These are phyloP conservation scores for Scheffersomyces ergatensis DNA, from an alignment of 805 yeast species.

Conservation along the genomic window DNA sequence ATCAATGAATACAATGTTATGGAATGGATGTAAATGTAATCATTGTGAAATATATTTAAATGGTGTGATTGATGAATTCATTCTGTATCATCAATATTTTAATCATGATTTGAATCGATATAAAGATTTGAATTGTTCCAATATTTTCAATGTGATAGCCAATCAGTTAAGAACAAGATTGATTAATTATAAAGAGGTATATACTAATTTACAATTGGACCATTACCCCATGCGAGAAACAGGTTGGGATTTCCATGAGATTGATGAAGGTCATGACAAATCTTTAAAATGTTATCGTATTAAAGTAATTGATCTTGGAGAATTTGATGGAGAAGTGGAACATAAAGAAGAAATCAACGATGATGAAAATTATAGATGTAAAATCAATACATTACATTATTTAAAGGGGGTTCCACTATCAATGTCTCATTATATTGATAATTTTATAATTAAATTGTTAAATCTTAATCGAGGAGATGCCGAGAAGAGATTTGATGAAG, in stretches of 20 bases:
- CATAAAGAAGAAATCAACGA: conserved; percentile 4
- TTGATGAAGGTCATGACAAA: neutral
- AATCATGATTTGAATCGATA: conserved; percentile 43
- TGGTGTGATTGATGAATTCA: conserved; percentile 55
- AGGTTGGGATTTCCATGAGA: conserved; percentile 33
- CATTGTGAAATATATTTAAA: conserved; percentile 51
- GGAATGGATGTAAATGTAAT: conserved; percentile 75
- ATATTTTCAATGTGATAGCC: conserved; percentile 53
- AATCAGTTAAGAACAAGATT: conserved; percentile 39
- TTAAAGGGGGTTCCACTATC: conserved; percentile 11
- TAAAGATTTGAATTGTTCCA: conserved; percentile 61
- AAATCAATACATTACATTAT: neutral
- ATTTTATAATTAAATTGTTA: conserved; percentile 27
- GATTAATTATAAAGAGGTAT: conserved; percentile 6
- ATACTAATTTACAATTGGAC: conserved; percentile 10
- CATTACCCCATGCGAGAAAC: conserved; percentile 17
- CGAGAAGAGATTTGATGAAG: conserved; percentile 26
- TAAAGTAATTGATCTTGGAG: conserved; percentile 33
- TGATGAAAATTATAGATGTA: neutral
- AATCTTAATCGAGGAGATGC: conserved; percentile 41
- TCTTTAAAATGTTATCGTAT: conserved; percentile 34
- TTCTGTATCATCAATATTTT: conserved; percentile 64
- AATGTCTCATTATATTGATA: conserved; percentile 34
- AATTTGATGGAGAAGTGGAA: conserved; percentile 33
- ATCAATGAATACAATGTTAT: conserved; percentile 62